Conservation (phyloP, 2,329 filamentous ascomycete genomes). For the Alternaria sp. region DNA sequence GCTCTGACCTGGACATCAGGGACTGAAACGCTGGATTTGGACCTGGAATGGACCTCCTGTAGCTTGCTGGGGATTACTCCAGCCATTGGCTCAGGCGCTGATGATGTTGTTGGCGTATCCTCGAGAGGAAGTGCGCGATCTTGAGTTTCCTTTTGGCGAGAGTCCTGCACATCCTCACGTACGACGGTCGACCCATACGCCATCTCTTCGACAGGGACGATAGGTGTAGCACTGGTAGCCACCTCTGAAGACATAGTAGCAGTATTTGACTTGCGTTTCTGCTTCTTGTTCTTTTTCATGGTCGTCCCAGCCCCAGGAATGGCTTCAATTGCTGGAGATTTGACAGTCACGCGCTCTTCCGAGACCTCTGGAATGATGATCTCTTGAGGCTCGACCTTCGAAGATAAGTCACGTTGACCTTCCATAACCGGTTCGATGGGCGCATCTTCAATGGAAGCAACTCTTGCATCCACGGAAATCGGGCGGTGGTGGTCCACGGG, state of each 20-base stretch:
- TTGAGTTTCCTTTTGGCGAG: not conserved
- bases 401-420: not conserved
- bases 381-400: not conserved
- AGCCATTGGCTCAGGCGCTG: constrained; percentile 6
- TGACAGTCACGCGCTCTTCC: not conserved
- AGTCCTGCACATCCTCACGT: not conserved
- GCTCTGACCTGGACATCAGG: not conserved
- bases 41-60: constrained; percentile 33
- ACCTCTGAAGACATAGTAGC: constrained; percentile 10
- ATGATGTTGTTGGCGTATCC: constrained; percentile 14
- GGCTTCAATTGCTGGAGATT: constrained; percentile 1
- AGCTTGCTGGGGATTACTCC: constrained; percentile 21
- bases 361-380: not conserved
- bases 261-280: constrained; percentile 30
- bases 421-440: not conserved
- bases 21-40: constrained; percentile 14
- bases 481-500: not conserved
- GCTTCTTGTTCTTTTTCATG: constrained; percentile 29
- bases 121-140: not conserved
- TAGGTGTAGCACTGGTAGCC: not conserved
- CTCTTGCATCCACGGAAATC: not conserved
- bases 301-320: constrained; percentile 10
- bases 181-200: not conserved
- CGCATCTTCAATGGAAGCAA: not conserved
- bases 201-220: constrained; percentile 1